Evolutionary conservation across 331 rosid species (phyloP).

Genomic region (Malus hybrid): DNA sequence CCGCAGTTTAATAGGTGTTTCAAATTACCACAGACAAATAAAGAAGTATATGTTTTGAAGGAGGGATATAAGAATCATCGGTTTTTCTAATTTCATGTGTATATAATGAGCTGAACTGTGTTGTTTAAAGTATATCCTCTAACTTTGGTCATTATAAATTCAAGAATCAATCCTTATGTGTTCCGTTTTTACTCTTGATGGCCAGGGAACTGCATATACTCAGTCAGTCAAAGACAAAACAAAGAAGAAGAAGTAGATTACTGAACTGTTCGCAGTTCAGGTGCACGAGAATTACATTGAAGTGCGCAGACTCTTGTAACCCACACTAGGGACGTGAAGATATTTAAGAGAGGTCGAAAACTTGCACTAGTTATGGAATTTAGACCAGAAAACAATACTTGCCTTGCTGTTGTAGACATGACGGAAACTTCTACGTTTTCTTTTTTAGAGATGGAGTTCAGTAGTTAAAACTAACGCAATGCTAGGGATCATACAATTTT

Average conservation of each 20-base stretch:
- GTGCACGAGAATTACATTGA: constrained; percentile 34
- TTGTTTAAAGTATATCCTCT: background rate
- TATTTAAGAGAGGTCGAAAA: constrained; percentile 30
- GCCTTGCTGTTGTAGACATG: constrained; percentile 52
- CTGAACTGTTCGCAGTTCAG: constrained; percentile 23
- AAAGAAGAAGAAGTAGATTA: constrained; percentile 77
- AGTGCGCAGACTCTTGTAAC: constrained; percentile 44
- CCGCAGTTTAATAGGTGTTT: too few species aligned
- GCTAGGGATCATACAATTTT: constrained; percentile 43
- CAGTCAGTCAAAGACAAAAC: constrained; percentile 52
- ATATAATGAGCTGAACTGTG: background rate
- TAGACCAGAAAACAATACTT: constrained; percentile 29
- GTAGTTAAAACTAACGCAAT: constrained; percentile 35
- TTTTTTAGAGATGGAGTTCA: constrained; percentile 27
- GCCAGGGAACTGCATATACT: constrained; percentile 81
- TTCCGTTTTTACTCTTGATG: constrained; percentile 5
- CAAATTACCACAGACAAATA: too few species aligned
- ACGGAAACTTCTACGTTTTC: constrained; percentile 16
- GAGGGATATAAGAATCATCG: too few species aligned
- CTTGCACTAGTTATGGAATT: constrained; percentile 27
- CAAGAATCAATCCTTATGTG: constrained; percentile 15
- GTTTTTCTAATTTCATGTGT: background rate
- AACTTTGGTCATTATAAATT: background rate
- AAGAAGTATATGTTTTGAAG: background rate
- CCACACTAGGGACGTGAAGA: constrained; percentile 39